phyloP scores from a whole-genome alignment of 768 basidiomycete genomes.

The Pulveroboletus sp. region DNA sequence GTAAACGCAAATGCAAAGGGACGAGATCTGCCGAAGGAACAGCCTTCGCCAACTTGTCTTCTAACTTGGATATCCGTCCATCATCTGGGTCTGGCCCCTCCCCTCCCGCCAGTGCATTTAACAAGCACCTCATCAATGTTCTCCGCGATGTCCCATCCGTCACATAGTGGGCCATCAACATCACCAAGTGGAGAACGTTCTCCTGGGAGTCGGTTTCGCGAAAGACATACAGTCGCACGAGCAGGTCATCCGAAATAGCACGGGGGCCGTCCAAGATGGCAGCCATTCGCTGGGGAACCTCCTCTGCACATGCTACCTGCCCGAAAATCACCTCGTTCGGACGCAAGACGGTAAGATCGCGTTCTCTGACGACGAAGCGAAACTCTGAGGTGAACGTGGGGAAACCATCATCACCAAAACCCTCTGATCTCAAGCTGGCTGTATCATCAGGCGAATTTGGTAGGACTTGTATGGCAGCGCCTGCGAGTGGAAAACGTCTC shows the following conservation, averaged over 20 bases:
- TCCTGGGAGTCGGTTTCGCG: constrained; percentile 34
- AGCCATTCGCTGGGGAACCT: constrained; percentile 30
- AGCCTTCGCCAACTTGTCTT: no score
- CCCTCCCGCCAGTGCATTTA: neutral
- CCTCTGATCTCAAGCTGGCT: no score
- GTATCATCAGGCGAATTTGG: no score
- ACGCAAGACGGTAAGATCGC: constrained; percentile 13
- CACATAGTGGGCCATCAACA: constrained; percentile 47
- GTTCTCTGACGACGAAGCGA: no score
- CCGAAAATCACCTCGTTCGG: constrained; percentile 40
- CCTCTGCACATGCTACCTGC: constrained; percentile 31
- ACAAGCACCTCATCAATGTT: neutral
- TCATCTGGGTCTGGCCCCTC: neutral
- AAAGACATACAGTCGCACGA: constrained; percentile 43
- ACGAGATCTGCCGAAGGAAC: constrained; percentile 25
- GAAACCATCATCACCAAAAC: no score
- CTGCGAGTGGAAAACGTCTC: no score
- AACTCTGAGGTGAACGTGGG: no score
- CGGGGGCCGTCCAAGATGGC: constrained; percentile 33
- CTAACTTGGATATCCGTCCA: no score
- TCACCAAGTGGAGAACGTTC: constrained; percentile 39
- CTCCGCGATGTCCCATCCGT: constrained; percentile 40
- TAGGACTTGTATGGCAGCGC: no score
- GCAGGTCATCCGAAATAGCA: constrained; percentile 39
- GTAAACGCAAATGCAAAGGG: constrained; percentile 26